Conservation (phyloP, 2,329 filamentous ascomycete genomes). For the Leptographium galeiforme region DNA sequence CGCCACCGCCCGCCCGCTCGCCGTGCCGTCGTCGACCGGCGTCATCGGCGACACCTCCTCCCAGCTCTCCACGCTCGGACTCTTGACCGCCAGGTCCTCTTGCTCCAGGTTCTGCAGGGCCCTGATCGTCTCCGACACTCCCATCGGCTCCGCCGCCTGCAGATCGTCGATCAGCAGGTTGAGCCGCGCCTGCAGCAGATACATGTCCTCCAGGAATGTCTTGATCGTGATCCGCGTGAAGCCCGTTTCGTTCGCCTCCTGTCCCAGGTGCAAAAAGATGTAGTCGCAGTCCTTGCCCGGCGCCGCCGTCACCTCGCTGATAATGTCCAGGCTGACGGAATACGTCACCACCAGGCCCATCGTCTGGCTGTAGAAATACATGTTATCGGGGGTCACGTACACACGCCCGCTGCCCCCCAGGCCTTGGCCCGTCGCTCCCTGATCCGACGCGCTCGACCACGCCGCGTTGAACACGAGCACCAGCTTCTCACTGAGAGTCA, state of each 20-base stretch:
- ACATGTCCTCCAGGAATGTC: constrained; percentile 79
- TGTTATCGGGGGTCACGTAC: constrained; percentile 73
- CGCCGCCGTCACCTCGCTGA: constrained; percentile 80
- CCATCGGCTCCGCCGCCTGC: constrained; percentile 55
- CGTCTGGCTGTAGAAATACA: constrained; percentile 96
- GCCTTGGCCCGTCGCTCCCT: constrained; percentile 26
- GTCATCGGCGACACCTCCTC: constrained; percentile 60
- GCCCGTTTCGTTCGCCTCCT: constrained; percentile 47
- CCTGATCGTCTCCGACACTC: constrained; percentile 56
- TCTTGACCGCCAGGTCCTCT: constrained; percentile 43
- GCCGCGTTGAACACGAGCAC: constrained; percentile 87
- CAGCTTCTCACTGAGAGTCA: constrained; percentile 63
- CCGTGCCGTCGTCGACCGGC: constrained; percentile 40
- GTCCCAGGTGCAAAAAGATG: constrained; percentile 65
- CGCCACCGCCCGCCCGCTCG: constrained; percentile 23
- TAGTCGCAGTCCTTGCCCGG: constrained; percentile 88
- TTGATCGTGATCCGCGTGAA: constrained; percentile 75
- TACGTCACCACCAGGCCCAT: constrained; percentile 82
- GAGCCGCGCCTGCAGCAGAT: constrained; percentile 67
- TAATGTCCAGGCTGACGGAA: constrained; percentile 57
- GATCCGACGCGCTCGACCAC: constrained; percentile 48
- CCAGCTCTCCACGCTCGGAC: constrained; percentile 78
- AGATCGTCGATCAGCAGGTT: constrained; percentile 77
- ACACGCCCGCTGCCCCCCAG: constrained; percentile 61
- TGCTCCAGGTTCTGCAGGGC: constrained; percentile 63